A percentile compares a stretch with the other conserved stretches of the same genome.
phyloP scores from a whole-genome alignment of 805 yeast genomes.

The Candida jianshihensis region DNA sequence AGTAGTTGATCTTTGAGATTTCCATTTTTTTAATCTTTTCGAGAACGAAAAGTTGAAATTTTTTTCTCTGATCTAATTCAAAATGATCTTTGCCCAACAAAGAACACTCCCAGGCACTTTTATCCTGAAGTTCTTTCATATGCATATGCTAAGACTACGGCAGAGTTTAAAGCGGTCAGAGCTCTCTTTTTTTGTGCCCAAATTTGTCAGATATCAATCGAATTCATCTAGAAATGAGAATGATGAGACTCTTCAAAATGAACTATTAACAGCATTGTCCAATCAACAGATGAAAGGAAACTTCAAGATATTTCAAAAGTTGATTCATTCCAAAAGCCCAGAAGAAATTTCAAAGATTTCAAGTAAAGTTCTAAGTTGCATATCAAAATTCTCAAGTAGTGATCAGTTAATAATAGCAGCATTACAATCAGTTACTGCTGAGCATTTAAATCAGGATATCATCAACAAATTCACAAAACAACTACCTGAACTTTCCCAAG shows the following conservation, averaged over 20 bases:
- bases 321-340: background rate
- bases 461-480: background rate
- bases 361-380: background rate
- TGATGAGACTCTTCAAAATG: background rate
- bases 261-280: background rate
- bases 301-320: background rate
- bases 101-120: no score
- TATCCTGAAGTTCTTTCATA: no score
- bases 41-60: no score
- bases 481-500: background rate
- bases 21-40: no score
- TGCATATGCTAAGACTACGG: no score
- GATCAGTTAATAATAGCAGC: background rate
- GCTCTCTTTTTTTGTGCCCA: no score
- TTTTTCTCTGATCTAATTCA: no score
- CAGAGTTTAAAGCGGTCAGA: no score
- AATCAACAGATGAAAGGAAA: background rate
- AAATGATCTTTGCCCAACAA: no score
- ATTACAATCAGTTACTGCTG: background rate
- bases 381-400: constrained; percentile 1
- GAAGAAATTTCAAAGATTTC: background rate
- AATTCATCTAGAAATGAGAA: background rate
- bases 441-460: constrained; percentile 1
- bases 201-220: background rate
- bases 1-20: no score